These are phyloP conservation scores for Saturnispora quitensis DNA, from an alignment of 805 yeast genomes.

Conservation along the genomic window DNA sequence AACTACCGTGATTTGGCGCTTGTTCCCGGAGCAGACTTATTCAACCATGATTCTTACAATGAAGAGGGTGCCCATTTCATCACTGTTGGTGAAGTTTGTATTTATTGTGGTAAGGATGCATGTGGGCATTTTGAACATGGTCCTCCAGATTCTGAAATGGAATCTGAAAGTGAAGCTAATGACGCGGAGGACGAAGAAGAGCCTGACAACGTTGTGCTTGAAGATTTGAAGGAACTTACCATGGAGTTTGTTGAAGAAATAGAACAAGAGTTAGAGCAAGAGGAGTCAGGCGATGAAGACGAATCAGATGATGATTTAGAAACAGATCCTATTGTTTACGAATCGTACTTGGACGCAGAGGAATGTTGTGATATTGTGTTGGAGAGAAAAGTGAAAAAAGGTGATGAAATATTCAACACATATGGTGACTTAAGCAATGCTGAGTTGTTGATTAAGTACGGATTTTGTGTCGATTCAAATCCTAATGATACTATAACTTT, in stretches of 20 bases:
- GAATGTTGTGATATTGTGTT: constrained; percentile 67
- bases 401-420: constrained; percentile 67
- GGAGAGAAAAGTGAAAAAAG: constrained; percentile 32
- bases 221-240: constrained; percentile 22
- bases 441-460: constrained; percentile 63
- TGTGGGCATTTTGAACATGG: constrained; percentile 27
- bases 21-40: constrained; percentile 88
- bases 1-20: constrained; percentile 61
- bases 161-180: constrained; percentile 23
- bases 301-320: constrained; percentile 18
- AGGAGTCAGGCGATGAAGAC: constrained; percentile 17
- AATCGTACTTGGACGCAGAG: constrained; percentile 31
- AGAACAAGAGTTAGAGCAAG: constrained; percentile 23
- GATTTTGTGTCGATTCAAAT: constrained; percentile 54
- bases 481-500: constrained; percentile 48
- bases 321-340: constrained; percentile 20
- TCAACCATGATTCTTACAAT: constrained; percentile 55
- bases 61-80: constrained; percentile 63
- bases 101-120: constrained; percentile 26
- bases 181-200: constrained; percentile 10
- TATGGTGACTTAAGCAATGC: constrained; percentile 71
- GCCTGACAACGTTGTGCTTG: constrained; percentile 13
- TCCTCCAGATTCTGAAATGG: constrained; percentile 25
- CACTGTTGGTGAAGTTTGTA: constrained; percentile 32
- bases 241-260: constrained; percentile 24